Evolutionary conservation across 2,329 filamentous ascomycete genomes (phyloP), one percentile per base, ranked within the genome.

Genomic region (Pseudogymnoascus destructans): DNA sequence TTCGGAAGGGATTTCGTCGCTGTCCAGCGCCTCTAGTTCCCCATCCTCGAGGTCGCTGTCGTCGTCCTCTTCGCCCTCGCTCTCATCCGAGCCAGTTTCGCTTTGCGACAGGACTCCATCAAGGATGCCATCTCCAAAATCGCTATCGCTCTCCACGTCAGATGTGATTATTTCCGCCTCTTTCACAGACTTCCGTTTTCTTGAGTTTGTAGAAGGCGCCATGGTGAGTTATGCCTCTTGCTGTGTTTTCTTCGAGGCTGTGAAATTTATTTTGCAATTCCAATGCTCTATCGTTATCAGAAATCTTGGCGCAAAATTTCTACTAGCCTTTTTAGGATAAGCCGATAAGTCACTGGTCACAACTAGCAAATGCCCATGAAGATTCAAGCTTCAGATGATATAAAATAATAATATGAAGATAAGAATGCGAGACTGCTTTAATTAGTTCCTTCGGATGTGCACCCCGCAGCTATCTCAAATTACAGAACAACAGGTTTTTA

Each of bases 141-240:
- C 83, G 64, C 82, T 78, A 30, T 83, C 83, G 19, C 79, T 82
- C 59, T 77, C 76, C 2, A 75, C 70, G 61, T 79, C 74, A 11
- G 74, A 71, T 55, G 72, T 70, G 59, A 73, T 73, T 52, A 75
- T 73, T 15, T 75, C 72, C 64, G 81, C 79, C 30, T 75, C 74
- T 21, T 75, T 77, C 17, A 80, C 75, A 61, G 79, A 79, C 71
- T 87, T 87, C 63, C 85, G 80, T 75, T 87, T 87, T 63, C 63
- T 63, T 33, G 63, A 59, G 9, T 40, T 58, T 15, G 62, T 63
- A 60, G 62, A 55, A 25, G 64, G 63, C 38, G 67, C 65, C 69
- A 70, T 70, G 27, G 27, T 58, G 35, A 36, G 36, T 57, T 36
- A 17, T 58, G 36, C 56, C 33, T 42, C 25, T 49, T 40, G 46